Evolutionary conservation across 179 eudicot genomes (phyloP).

Genomic region (Heliamphora pulchella): DNA sequence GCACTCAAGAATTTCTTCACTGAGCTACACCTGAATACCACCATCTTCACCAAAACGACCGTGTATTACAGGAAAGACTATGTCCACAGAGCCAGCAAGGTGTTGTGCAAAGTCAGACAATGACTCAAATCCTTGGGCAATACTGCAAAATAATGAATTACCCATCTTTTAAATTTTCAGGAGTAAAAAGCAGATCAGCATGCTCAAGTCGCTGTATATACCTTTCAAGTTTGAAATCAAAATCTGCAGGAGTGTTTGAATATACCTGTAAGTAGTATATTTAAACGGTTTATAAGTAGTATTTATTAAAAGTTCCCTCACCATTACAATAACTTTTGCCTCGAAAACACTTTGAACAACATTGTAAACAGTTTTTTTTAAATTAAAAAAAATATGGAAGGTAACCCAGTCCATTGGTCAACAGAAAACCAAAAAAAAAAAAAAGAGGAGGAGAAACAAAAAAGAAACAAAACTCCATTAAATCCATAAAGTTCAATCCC

Average conservation of each 20-base stretch:
- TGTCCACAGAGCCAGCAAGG: constrained; percentile 69
- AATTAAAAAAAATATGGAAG: too few relatives aligned
- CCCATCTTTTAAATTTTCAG: background rate
- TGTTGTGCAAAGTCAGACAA: constrained; percentile 67
- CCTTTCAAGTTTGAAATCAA: constrained; percentile 90
- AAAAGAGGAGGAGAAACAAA: background rate
- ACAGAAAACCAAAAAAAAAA: background rate
- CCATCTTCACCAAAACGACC: constrained; percentile 98
- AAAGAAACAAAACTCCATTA: background rate
- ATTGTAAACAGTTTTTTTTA: background rate
- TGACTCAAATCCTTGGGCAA: constrained; percentile 66
- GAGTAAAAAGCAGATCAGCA: constrained; percentile 6
- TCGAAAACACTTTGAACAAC: background rate
- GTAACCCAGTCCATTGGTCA: too few relatives aligned
- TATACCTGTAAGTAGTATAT: constrained; percentile 46
- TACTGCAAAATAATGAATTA: constrained; percentile 39
- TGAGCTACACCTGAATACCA: constrained; percentile 58
- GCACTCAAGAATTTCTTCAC: background rate
- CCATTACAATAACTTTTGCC: background rate
- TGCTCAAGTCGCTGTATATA: constrained; percentile 17
- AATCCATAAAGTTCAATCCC: background rate
- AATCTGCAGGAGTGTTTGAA: constrained; percentile 91
- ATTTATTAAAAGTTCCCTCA: background rate
- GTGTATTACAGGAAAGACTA: constrained; percentile 89
- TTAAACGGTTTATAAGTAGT: background rate